Base-by-base conservation (phyloP, 1,284 basidiomycete genomes). In the Tranzscheliella williamsii region DNA sequence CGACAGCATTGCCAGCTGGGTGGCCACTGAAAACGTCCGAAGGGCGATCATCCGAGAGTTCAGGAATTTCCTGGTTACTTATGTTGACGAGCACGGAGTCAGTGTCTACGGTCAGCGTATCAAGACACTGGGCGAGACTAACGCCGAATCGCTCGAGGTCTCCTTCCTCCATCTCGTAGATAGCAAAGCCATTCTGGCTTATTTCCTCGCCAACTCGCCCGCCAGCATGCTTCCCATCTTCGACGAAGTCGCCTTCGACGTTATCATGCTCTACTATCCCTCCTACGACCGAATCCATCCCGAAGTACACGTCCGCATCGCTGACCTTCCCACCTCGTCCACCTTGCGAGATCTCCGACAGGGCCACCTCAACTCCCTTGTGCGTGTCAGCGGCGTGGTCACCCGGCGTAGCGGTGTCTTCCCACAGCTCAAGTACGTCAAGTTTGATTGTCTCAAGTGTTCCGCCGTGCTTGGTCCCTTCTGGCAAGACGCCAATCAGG, bases 341-440 rank as follows among this genome's bases (percentile, higher is more conserved):
- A 90, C 93, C 7, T 83, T 99, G 23, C 89, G 95, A 40, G 94
- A 97, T 73, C 85, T 99, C 17, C 89, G 95, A 29, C 88, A 95
- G 46, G 84, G 84, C 37, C 88, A 98, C 75, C 83, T 98, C 42
- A 97, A 98, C 82, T 90, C 89, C 62, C 87, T 99, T 30, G 92
- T 99, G 26, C 88, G 94, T 35, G 89, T 98, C 11, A 86, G 87
- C 4, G 95, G 95, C 24, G 95, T 99, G n/a, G 94, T 99, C 36
- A 99, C 95, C 1, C 84, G 95, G 45, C 85, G 95, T 37, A 91
- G 86, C 9, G 94, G 95, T 18, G 93, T 99, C 9, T 97, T 98
- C 80, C 95, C 95, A 12, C 95, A 99, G 79, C 82, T 99, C 62
- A 98, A 99, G 81, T 96, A 97, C 76, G 93, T 99, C 80, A 97